Evolutionary conservation across 1,139 yeast species (phyloP).

Genomic region (Nadsonia commutata): DNA sequence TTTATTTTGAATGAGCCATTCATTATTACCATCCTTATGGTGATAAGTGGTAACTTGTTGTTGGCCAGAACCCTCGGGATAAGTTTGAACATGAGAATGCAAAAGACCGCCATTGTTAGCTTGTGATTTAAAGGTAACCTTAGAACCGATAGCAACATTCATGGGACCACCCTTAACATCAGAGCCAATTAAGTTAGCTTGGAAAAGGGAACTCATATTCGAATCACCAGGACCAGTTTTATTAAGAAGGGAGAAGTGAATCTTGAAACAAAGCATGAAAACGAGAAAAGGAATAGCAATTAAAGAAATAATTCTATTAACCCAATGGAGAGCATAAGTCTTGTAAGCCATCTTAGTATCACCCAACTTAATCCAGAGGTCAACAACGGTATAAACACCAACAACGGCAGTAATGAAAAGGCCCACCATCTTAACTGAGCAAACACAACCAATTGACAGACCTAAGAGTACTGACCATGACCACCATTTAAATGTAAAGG

Average conservation of each 20-base stretch:
- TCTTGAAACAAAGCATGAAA: constrained; percentile 57
- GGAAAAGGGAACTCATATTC: constrained; percentile 91
- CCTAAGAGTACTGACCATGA: constrained; percentile 77
- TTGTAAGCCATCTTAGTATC: constrained; percentile 29
- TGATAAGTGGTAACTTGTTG: constrained; percentile 93
- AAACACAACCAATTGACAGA: constrained; percentile 72
- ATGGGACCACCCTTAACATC: constrained; percentile 78
- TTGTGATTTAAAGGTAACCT: constrained; percentile 72
- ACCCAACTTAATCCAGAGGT: constrained; percentile 51
- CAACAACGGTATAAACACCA: constrained; percentile 73
- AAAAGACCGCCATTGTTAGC: constrained; percentile 85
- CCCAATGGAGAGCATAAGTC: constrained; percentile 54
- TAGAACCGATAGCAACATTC: constrained; percentile 69
- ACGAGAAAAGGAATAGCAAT: constrained; percentile 62
- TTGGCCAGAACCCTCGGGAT: constrained; percentile 90
- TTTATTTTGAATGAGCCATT: constrained; percentile 47
- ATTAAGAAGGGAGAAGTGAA: constrained; percentile 62
- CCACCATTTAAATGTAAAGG: constrained; percentile 83
- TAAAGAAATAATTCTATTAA: constrained; percentile 45
- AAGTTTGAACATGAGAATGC: constrained; percentile 89
- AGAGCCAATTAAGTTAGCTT: constrained; percentile 77
- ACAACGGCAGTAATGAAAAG: constrained; percentile 68
- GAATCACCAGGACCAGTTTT: constrained; percentile 94
- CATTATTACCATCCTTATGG: constrained; percentile 83
- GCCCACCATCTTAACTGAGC: constrained; percentile 90